A percentile compares a stretch with the other conserved stretches of the same genome.
These are phyloP conservation scores for Castanea crenata DNA, from an alignment of 306 rosid genomes.

Conservation along the genomic window DNA sequence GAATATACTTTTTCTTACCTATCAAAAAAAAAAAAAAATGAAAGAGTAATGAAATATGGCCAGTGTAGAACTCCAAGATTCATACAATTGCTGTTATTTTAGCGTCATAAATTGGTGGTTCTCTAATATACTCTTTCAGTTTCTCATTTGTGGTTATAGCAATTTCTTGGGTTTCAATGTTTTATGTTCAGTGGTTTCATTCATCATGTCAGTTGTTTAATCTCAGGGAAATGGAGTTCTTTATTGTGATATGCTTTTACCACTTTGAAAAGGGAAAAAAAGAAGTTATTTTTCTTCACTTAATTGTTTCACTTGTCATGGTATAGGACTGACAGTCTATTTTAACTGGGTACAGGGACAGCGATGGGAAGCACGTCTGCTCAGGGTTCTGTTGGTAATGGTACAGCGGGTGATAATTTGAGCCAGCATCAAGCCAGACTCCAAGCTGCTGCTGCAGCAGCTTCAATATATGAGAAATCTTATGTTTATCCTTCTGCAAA, in stretches of 20 bases:
- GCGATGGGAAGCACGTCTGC: constrained; percentile 44
- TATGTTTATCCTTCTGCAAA: constrained; percentile 55
- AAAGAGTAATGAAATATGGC: neutral
- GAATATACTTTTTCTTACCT: too few relatives aligned
- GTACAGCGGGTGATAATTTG: constrained; percentile 44
- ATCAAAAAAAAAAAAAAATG: too few relatives aligned
- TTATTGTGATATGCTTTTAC: neutral
- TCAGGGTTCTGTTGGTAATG: constrained; percentile 53
- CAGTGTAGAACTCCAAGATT: neutral
- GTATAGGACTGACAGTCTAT: constrained; percentile 8
- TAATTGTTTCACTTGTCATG: neutral
- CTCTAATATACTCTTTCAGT: neutral
- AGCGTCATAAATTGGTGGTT: neutral
- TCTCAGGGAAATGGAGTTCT: neutral
- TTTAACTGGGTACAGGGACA: constrained; percentile 38
- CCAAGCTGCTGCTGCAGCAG: constrained; percentile 94
- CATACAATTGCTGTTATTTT: neutral
- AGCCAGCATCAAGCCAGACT: constrained; percentile 85
- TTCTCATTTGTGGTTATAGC: neutral
- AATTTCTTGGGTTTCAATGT: neutral
- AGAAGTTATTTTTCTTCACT: neutral
- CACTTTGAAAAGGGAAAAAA: neutral
- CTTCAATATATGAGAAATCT: constrained; percentile 89
- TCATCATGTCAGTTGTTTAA: neutral
- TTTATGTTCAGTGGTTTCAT: neutral